Evolutionary conservation across 2,329 filamentous ascomycete genomes (phyloP), one percentile per base, ranked within the genome.

Genomic region (Nigrospora oryzae): DNA sequence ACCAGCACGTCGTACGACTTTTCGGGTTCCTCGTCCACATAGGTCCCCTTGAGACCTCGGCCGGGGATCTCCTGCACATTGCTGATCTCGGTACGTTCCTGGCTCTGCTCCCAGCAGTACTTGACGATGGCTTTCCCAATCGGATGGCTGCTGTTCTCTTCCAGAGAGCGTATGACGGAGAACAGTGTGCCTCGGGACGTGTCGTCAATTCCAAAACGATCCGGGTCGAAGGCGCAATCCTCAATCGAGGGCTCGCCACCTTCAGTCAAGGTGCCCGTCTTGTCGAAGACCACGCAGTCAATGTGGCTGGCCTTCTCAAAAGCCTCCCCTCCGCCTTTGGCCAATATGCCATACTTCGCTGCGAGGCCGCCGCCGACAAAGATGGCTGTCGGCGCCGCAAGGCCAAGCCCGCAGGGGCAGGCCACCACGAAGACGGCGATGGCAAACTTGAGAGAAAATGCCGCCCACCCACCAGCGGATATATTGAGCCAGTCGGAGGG

Each of bases 361-460:
- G 88, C 88, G 15, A 93, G 68, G 2, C 87, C 87, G 33, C 85
- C 83, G 3, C 86, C 88, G 11, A 93, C 87, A 51, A 91, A 91
- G 32, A 94, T 78, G 43, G 88, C 88, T 0, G 88, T 94, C 1
- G 88, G 88, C 0, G 87, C 87, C n/a, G 88, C 88, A 8, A 94
- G 77, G 1, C 84, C 88, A 13, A 94, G 74, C 2, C 88, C 88
- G 56, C 88, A 94, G 2, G 88, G 88, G 57, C 88, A 94, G 3
- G 88, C 87, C 28, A 94, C 83, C 32, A 94, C 86, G 53, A 94
- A 93, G 12, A 93, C 87, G 7, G 88, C 79, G 54, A 94, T 91
- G 14, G 88, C 85, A 55, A 91, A 93, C 50, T 87, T 82, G 38
- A 93, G 73, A 3, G 85, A 83, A 70, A 87, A 91, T 2, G 83